phyloP scores from a whole-genome alignment of 177 flowering plant species.

The Vitis hybrid region DNA sequence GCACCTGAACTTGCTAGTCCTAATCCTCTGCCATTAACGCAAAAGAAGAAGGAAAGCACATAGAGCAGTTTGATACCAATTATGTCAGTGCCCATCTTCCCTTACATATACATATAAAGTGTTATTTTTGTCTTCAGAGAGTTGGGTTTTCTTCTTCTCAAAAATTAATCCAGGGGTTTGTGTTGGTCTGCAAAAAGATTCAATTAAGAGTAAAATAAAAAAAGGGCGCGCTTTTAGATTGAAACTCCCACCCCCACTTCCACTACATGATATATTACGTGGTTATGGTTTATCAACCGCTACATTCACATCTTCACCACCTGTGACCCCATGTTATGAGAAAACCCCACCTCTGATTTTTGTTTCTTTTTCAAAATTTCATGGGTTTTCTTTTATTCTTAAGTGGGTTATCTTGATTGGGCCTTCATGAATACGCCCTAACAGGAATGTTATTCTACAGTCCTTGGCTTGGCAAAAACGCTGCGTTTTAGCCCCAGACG shows the following conservation, averaged over 20 bases:
- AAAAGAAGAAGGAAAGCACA: conserved; percentile 3
- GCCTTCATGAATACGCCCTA: too few relatives aligned
- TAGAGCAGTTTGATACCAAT: conserved; percentile 7
- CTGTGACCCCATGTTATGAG: not conserved
- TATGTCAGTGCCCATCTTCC: conserved; percentile 9
- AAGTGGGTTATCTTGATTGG: too few relatives aligned
- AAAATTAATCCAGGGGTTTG: too few relatives aligned
- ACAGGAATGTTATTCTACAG: not conserved
- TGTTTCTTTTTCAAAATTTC: too few relatives aligned
- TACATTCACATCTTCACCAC: not conserved
- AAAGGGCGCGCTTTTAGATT: conserved; percentile 3
- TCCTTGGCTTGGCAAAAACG: not conserved
- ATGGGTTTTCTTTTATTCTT: too few relatives aligned
- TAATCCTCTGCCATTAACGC: conserved; percentile 10
- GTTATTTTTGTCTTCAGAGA: not conserved
- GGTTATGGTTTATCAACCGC: not conserved
- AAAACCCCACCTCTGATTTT: not conserved
- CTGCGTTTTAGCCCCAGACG: not conserved
- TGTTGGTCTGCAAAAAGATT: not conserved
- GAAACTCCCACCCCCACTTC: conserved; percentile 5
- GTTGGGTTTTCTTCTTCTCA: not conserved
- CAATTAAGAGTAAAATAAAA: not conserved
- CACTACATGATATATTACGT: too few relatives aligned
- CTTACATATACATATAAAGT: too few relatives aligned
- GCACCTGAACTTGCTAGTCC: not conserved